Evolutionary conservation across 345 rosid genomes (phyloP).

Genomic region (Euphorbia tirucalli): DNA sequence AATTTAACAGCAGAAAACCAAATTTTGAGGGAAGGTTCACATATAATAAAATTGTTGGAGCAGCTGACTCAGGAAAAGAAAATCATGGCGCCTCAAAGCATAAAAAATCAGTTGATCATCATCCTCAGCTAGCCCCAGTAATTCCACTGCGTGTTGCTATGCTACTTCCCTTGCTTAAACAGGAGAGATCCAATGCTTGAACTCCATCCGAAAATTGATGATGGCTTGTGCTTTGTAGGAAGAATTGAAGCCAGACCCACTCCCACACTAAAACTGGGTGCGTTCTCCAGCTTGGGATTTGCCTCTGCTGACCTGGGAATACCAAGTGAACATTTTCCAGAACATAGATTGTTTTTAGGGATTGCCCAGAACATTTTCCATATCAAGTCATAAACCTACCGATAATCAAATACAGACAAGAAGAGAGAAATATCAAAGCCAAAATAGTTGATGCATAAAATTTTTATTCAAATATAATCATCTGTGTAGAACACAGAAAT

Average conservation of each 20-base stretch:
- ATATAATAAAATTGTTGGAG: not conserved
- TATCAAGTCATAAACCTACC: not conserved
- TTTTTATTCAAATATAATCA: not conserved
- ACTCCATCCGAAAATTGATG: conserved; percentile 67
- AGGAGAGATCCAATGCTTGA: conserved; percentile 64
- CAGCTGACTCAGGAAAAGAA: not conserved
- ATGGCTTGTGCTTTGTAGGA: conserved; percentile 52
- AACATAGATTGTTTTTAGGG: not conserved
- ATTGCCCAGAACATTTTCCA: not conserved
- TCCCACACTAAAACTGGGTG: conserved; percentile 34
- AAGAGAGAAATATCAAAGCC: not conserved
- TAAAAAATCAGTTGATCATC: conserved; percentile 10
- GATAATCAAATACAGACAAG: not conserved
- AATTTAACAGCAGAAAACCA: not conserved
- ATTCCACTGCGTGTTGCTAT: not conserved
- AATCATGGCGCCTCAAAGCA: conserved; percentile 4
- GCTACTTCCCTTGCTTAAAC: conserved; percentile 56
- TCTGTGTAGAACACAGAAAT: not conserved
- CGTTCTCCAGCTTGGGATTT: conserved; percentile 32
- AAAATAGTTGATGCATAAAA: not conserved
- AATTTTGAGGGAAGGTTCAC: not conserved
- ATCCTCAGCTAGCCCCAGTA: not conserved
- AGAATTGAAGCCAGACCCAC: conserved; percentile 50
- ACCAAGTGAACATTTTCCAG: conserved; percentile 5
- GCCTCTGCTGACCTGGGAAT: conserved; percentile 46